Evolutionary conservation across 306 rosid species (phyloP).

Genomic region (Lotus japonicus): DNA sequence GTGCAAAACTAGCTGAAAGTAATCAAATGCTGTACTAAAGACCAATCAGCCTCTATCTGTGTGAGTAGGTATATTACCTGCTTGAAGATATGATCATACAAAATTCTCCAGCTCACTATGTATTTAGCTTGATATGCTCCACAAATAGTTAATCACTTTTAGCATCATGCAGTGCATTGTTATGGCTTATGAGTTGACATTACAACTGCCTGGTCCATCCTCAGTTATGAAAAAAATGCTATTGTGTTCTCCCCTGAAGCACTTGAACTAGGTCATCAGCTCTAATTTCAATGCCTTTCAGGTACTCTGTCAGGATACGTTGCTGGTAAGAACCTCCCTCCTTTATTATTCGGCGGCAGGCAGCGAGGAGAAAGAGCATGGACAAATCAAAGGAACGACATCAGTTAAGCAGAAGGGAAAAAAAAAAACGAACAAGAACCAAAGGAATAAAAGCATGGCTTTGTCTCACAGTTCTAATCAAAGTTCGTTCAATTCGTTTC

Average conservation of each 20-base stretch:
- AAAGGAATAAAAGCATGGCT: neutral
- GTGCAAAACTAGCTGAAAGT: slow-evolving; percentile 6
- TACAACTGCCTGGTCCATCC: neutral
- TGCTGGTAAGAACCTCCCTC: slow-evolving; percentile 97
- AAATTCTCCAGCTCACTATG: slow-evolving; percentile 11
- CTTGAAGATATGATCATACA: slow-evolving; percentile 8
- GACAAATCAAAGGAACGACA: slow-evolving; percentile 10
- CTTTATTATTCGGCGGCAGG: slow-evolving; percentile 26
- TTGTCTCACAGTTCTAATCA: slow-evolving; percentile 81
- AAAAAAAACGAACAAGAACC: neutral
- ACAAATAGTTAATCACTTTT: neutral
- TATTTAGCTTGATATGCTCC: slow-evolving; percentile 7
- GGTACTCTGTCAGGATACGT: slow-evolving; percentile 66
- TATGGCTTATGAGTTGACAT: slow-evolving; percentile 11
- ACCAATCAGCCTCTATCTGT: neutral
- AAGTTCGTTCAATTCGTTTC: slow-evolving; percentile 80
- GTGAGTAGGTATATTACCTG: neutral
- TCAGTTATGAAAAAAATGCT: slow-evolving; percentile 10
- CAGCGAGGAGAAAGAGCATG: slow-evolving; percentile 4
- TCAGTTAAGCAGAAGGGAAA: slow-evolving; percentile 3
- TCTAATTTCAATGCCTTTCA: slow-evolving; percentile 78
- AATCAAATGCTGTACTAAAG: slow-evolving; percentile 1
- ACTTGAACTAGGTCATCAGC: slow-evolving; percentile 59
- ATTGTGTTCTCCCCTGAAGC: slow-evolving; percentile 50
- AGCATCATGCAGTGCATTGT: slow-evolving; percentile 22